A percentile compares a stretch with the other conserved stretches of the same genome.
phyloP scores from a whole-genome alignment of 495 filamentous ascomycete species.

The Xylaria intraflava region DNA sequence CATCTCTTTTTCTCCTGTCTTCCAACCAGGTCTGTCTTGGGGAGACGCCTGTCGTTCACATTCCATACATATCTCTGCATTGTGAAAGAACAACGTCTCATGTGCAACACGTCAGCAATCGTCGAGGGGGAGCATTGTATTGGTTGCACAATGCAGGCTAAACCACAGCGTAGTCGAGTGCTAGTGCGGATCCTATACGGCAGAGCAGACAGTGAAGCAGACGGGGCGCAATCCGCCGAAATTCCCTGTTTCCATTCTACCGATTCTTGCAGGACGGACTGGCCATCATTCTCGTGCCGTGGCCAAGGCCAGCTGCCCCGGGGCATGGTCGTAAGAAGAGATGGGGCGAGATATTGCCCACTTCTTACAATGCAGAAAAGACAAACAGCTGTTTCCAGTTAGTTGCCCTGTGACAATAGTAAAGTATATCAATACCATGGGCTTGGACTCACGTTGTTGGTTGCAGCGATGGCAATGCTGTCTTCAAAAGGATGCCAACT shows the following conservation, averaged over 20 bases:
- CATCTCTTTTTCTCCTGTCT: not conserved
- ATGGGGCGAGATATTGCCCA: not conserved
- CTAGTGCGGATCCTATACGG: not conserved
- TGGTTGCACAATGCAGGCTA: not conserved
- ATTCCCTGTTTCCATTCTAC: not conserved
- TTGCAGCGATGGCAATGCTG: constrained; percentile 98
- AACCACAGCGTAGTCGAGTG: not conserved
- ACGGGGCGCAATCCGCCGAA: not conserved
- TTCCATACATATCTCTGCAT: not conserved
- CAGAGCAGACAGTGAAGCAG: not conserved
- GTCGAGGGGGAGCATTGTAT: not conserved
- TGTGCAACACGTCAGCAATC: not conserved
- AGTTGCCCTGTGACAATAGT: constrained; percentile 14
- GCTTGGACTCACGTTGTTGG: constrained; percentile 80
- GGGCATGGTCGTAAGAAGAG: not conserved
- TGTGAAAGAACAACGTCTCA: not conserved
- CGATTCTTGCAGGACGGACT: not conserved
- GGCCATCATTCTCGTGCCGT: constrained; percentile 2
- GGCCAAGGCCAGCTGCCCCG: constrained; percentile 13
- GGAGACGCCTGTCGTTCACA: not conserved
- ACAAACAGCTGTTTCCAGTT: constrained; percentile 70
- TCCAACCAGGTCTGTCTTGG: not conserved
- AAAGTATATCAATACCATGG: not conserved
- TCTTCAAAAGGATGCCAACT: constrained; percentile 99
- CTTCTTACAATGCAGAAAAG: constrained; percentile 82